phyloP scores from a whole-genome alignment of 257 asterid species.

The Solanum neorickii region DNA sequence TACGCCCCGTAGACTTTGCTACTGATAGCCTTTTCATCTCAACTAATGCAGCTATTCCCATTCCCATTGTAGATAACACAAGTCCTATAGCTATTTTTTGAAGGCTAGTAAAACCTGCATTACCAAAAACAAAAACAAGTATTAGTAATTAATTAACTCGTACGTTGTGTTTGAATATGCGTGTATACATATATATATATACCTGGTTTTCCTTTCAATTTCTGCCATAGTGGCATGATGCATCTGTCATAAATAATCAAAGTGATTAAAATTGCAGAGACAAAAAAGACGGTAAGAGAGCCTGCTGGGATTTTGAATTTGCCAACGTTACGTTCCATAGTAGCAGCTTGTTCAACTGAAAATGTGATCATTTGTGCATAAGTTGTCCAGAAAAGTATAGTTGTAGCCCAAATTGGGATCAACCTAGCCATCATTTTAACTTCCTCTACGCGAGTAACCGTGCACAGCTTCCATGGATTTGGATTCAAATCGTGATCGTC shows the following conservation, averaged over 20 bases:
- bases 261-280: conserved; percentile 61
- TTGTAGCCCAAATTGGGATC: conserved; percentile 91
- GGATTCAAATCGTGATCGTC: conserved; percentile 16
- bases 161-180: not conserved
- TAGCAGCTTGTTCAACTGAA: conserved; percentile 83
- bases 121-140: not conserved
- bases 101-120: conserved; percentile 53
- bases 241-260: conserved; percentile 58
- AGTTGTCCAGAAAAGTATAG: conserved; percentile 87
- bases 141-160: not conserved
- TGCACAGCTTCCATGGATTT: conserved; percentile 80
- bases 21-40: conserved; percentile 59
- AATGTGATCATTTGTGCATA: conserved; percentile 95
- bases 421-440: conserved; percentile 80
- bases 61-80: conserved; percentile 57
- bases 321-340: conserved; percentile 64
- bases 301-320: conserved; percentile 77
- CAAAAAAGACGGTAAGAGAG: conserved; percentile 84
- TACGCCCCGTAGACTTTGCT: conserved; percentile 24
- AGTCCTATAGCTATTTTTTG: conserved; percentile 65
- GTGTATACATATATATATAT: conserved; percentile 38
- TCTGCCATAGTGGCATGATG: conserved; percentile 75
- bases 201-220: conserved; percentile 78
- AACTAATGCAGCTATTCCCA: conserved; percentile 57
- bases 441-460: conserved; percentile 83